Percentiles rank a stretch among this genome's conserved stretches.
phyloP scores from a whole-genome alignment of 805 yeast genomes.

The Ogataea parapolymorpha region DNA sequence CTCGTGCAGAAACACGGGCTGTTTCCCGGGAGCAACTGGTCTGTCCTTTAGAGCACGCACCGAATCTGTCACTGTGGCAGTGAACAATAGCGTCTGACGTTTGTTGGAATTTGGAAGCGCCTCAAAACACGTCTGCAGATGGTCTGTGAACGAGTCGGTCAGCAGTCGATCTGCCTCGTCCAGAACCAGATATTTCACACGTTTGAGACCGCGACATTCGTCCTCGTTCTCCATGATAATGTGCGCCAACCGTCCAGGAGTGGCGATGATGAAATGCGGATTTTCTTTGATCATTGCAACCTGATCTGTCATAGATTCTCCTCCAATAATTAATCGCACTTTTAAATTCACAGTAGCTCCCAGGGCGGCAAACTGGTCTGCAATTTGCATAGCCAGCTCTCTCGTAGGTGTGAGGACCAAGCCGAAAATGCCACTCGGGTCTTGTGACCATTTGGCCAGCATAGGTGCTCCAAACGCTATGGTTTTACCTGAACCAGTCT shows the following conservation, averaged over 20 bases:
- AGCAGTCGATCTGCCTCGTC: constrained; percentile 96
- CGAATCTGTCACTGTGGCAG: constrained; percentile 94
- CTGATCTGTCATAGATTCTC: constrained; percentile 90
- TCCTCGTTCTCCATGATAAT: constrained; percentile 86
- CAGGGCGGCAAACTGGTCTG: constrained; percentile 91
- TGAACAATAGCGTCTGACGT: constrained; percentile 87
- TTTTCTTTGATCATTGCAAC: constrained; percentile 73
- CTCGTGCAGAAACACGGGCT: constrained; percentile 67
- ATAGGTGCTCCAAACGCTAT: constrained; percentile 98
- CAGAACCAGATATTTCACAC: constrained; percentile 77
- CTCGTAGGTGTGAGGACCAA: constrained; percentile 87
- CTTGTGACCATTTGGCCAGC: constrained; percentile 90
- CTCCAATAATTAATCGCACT: constrained; percentile 87
- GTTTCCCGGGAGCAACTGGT: constrained; percentile 52
- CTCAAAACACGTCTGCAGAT: constrained; percentile 67
- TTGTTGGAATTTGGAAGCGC: constrained; percentile 66
- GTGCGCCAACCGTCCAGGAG: constrained; percentile 96
- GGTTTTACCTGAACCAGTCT: constrained; percentile 97
- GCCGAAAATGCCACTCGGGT: constrained; percentile 91
- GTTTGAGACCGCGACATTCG: constrained; percentile 70
- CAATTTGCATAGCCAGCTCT: constrained; percentile 93
- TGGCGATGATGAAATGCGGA: constrained; percentile 95
- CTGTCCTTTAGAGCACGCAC: constrained; percentile 75
- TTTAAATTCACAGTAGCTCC: constrained; percentile 87
- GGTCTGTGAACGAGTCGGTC: constrained; percentile 78